Base-by-base conservation (phyloP, 352 stramenopile species). In the Globisporangium abappressorium region DNA sequence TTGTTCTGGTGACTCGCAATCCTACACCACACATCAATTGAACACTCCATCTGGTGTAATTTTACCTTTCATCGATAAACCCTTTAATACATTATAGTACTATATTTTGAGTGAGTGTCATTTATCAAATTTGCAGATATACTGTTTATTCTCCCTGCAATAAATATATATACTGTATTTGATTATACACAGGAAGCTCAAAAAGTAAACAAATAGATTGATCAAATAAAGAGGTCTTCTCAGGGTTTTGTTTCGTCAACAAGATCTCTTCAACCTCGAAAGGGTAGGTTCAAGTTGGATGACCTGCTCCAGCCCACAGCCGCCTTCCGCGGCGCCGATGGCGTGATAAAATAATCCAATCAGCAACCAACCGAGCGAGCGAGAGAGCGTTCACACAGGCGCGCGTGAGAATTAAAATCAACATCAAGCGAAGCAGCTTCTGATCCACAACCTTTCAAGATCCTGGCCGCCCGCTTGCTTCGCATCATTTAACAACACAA, bases 181-280 rank as follows among this genome's bases (percentile, higher is more conserved):
- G 14, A 0, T 46, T 15, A 33, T 46, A 46, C 24, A 26, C 24
- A 1, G 1, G 24, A 26, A 26, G 1, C 24, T 26, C 1, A 1
- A 26, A 26, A 26, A 18, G 38, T 46, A 46, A 46, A 46, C 8
- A 8, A 12, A 47, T n/a, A 15, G 41, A 47, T 1, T 2, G 7
- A 47, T 20, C 41, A 20, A 47, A 0, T 47, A 47, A n/a, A 47
- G 15, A 47, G 5, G 41, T 47, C 15, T 41, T 22, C 20, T 34
- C 14, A 11, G 24, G 14, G 3, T 62, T 49, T 49, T 62, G 56
- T 62, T 62, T 62, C 56, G 56, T 62, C 56, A 62, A 62, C 33
- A 62, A 26, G 56, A 62, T 62, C 30, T 30, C 56, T 62, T 62
- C 56, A 62, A 62, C 30, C 7, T 12, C 26, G 56, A 61, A 47